These are phyloP conservation scores for Solanum megistacrolobum DNA, from an alignment of 257 asterid species.

Conservation along the genomic window DNA sequence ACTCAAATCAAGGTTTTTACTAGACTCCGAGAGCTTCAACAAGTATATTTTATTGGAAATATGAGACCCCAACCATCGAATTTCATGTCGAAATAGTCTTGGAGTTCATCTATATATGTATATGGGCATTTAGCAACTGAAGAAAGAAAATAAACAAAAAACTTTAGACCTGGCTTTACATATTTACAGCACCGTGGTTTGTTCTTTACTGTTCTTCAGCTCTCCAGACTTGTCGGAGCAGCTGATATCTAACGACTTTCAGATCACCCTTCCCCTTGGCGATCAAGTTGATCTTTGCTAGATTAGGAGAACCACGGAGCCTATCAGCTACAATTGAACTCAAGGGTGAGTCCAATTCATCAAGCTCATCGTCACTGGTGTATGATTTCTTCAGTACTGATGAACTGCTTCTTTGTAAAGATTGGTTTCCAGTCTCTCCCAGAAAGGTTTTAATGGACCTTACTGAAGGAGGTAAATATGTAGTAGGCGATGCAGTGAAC, in stretches of 20 bases:
- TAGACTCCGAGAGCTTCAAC: not conserved
- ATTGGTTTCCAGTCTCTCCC: slow-evolving; percentile 51
- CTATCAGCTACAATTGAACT: slow-evolving; percentile 51
- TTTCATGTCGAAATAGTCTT: not conserved
- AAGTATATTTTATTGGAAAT: not conserved
- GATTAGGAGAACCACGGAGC: slow-evolving; percentile 31
- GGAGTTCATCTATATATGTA: not conserved
- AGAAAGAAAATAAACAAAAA: not conserved
- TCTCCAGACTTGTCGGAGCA: slow-evolving; percentile 62
- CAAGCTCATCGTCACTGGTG: slow-evolving; percentile 78
- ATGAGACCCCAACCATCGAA: not conserved
- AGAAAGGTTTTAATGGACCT: slow-evolving; percentile 34
- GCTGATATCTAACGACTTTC: slow-evolving; percentile 50
- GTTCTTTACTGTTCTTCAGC: slow-evolving; percentile 13
- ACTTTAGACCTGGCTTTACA: not conserved
- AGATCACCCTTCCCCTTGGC: slow-evolving; percentile 47
- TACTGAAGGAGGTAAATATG: slow-evolving; percentile 63
- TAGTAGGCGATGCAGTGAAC: slow-evolving; percentile 33
- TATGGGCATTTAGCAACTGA: not conserved
- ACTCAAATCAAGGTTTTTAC: not conserved
- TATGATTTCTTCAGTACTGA: slow-evolving; percentile 48
- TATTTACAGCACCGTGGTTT: not conserved
- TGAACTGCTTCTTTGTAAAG: slow-evolving; percentile 33
- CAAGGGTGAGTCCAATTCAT: slow-evolving; percentile 66
- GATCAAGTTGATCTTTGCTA: slow-evolving; percentile 33